Conservation (phyloP, 2,329 filamentous ascomycete species). For the Taxawa tesnikishii region DNA sequence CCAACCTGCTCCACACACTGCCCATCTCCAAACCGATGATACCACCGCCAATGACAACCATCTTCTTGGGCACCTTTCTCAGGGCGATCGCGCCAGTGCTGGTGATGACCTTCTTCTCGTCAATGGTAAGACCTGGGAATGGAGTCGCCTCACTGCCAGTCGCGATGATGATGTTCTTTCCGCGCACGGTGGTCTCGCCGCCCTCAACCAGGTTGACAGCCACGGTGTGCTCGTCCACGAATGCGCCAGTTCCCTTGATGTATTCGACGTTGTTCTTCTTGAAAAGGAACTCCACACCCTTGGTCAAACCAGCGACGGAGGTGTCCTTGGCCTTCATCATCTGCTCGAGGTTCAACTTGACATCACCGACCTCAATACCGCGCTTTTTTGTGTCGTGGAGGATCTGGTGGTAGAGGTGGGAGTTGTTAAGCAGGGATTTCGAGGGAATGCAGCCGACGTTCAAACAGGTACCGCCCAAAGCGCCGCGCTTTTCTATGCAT, state of each 20-base stretch:
- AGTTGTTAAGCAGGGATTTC: constrained; percentile 99
- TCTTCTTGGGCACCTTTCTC: constrained; percentile 83
- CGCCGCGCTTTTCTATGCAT: constrained; percentile 96
- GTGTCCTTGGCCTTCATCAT: constrained; percentile 99
- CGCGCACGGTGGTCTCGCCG: constrained; percentile 73
- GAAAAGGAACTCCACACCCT: constrained; percentile 94
- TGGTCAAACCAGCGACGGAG: constrained; percentile 78
- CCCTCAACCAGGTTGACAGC: constrained; percentile 84
- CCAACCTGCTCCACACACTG: constrained; percentile 92
- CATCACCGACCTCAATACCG: constrained; percentile 93
- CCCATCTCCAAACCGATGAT: constrained; percentile 98
- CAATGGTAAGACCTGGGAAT: constrained; percentile 89
- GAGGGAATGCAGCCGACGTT: constrained; percentile 99
- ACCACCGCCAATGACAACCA: constrained; percentile 95
- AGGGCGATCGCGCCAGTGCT: constrained; percentile 90
- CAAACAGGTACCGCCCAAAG: constrained; percentile 89
- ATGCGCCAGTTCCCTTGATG: constrained; percentile 82
- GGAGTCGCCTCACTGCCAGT: constrained; percentile 92
- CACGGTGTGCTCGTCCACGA: constrained; percentile 80
- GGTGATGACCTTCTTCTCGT: constrained; percentile 94
- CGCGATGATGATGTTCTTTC: constrained; percentile 97
- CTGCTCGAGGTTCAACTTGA: constrained; percentile 85
- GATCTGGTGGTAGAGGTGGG: constrained; percentile 93
- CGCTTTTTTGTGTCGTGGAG: constrained; percentile 94
- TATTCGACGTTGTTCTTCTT: constrained; percentile 99